A percentile compares a stretch with the other conserved stretches of the same genome.
These are phyloP conservation scores for Yamadazyma sp. DNA, from an alignment of 805 yeast genomes.

Conservation along the genomic window DNA sequence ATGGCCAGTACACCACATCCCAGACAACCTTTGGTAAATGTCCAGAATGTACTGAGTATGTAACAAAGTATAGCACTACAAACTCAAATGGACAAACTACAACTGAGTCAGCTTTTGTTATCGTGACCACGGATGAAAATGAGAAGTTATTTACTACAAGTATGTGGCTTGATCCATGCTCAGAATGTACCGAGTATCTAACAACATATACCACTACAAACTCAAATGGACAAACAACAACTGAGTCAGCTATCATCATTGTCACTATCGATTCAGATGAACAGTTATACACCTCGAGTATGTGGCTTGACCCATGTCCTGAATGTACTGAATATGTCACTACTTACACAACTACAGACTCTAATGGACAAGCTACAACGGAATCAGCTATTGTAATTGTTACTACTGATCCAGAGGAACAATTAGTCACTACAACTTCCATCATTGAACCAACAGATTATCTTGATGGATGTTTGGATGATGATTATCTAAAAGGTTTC, in stretches of 20 bases:
- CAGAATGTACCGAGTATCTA: conserved; percentile 1
- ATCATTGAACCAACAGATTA: conserved; percentile 7
- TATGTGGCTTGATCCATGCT: conserved; percentile 3
- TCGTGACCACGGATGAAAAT: conserved; percentile 28
- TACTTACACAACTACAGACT: conserved; percentile 9
- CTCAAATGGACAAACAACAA: neutral
- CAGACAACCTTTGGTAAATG: conserved; percentile 7
- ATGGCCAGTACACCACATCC: conserved; percentile 9
- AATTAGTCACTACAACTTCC: conserved; percentile 11
- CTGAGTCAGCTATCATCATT: conserved; percentile 17
- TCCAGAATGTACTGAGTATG: conserved; percentile 2
- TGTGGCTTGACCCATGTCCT: conserved; percentile 1
- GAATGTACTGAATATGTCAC: conserved; percentile 12
- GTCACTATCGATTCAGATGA: conserved; percentile 27
- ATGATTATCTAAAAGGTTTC: too few relatives aligned
- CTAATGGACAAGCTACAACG: conserved; percentile 10
- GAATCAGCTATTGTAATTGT: conserved; percentile 12
- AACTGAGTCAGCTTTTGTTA: conserved; percentile 15
- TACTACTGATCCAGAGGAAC: conserved; percentile 11
- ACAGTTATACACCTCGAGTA: neutral
- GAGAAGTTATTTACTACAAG: conserved; percentile 1
- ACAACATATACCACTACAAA: neutral
- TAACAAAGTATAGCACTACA: neutral
- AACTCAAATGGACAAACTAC: neutral
- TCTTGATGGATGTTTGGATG: too few relatives aligned